These are phyloP conservation scores for Croton laevigatus DNA, from an alignment of 441 rosid genomes.

Conservation along the genomic window DNA sequence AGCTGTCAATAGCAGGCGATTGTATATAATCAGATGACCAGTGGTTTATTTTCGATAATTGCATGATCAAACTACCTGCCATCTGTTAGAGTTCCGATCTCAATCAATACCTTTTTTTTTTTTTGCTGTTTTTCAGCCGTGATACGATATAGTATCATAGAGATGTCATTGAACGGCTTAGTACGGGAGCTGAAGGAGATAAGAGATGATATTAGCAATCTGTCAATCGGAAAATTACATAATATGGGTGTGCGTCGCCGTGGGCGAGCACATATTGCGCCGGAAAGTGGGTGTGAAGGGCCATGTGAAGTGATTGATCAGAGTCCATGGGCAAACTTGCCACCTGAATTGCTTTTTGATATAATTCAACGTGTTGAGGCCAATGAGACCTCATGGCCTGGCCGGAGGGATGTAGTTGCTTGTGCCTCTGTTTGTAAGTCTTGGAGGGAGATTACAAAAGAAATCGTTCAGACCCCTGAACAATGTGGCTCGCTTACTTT, in stretches of 20 bases:
- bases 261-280: slow-evolving; percentile 64
- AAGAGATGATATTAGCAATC: slow-evolving; percentile 30
- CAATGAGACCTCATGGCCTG: slow-evolving; percentile 63
- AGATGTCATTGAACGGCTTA: slow-evolving; percentile 57
- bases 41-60: too few relatives aligned
- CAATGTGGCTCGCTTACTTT: slow-evolving; percentile 68
- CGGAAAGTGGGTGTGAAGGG: slow-evolving; percentile 38
- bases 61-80: too few relatives aligned
- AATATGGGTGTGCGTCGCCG: slow-evolving; percentile 34
- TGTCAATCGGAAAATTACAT: slow-evolving; percentile 30
- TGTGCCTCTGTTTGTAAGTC: slow-evolving; percentile 82
- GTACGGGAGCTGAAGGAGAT: slow-evolving; percentile 59
- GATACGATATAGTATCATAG: not conserved
- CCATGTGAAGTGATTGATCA: slow-evolving; percentile 23
- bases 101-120: not conserved
- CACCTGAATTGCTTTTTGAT: slow-evolving; percentile 72
- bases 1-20: too few relatives aligned
- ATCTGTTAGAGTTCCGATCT: not conserved
- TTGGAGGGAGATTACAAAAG: slow-evolving; percentile 73
- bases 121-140: not conserved
- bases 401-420: slow-evolving; percentile 73
- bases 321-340: slow-evolving; percentile 72
- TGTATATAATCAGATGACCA: too few relatives aligned
- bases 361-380: slow-evolving; percentile 64
- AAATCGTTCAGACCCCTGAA: slow-evolving; percentile 63